Conservation (phyloP, 106 monocot species). For the Agapanthus africanus region DNA sequence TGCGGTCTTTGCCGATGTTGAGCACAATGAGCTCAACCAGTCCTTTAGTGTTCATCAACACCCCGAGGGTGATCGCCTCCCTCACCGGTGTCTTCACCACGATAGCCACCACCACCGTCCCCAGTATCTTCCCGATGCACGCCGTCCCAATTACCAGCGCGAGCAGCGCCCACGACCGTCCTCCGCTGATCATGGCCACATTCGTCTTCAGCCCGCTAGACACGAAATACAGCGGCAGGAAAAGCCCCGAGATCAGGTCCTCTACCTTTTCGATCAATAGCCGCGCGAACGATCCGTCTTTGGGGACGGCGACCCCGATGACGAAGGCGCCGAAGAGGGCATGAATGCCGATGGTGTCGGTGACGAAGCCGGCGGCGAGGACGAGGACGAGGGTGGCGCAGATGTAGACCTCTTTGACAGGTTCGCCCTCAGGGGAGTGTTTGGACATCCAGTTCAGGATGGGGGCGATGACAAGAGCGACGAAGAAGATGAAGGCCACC, state of each 20-base stretch:
- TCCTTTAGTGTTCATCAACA: conserved; percentile 42
- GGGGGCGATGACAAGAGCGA: conserved; percentile 12
- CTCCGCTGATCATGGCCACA: conserved; percentile 31
- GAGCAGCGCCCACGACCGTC: conserved; percentile 25
- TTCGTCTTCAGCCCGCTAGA: conserved; percentile 46
- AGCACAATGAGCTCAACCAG: conserved; percentile 36
- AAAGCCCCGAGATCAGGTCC: conserved; percentile 30
- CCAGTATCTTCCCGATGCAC: conserved; percentile 31
- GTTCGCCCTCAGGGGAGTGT: conserved; percentile 17
- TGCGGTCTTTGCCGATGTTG: conserved; percentile 24
- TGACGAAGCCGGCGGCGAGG: conserved; percentile 33
- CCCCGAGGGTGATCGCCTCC: conserved; percentile 17
- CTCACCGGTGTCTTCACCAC: conserved; percentile 12
- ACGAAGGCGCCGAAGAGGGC: conserved; percentile 41
- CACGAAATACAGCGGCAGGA: conserved; percentile 48
- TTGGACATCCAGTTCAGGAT: conserved; percentile 22
- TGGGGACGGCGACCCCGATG: conserved; percentile 29
- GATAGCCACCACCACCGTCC: conserved; percentile 20
- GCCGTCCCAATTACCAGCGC: conserved; percentile 31
- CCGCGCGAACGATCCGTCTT: conserved; percentile 28
- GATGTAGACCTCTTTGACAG: conserved; percentile 24
- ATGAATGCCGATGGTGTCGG: conserved; percentile 41
- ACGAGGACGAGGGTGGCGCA: conserved; percentile 25
- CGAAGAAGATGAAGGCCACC: conserved; percentile 10
- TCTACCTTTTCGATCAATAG: conserved; percentile 41